Percentiles rank a stretch among this genome's conserved stretches.
Conservation (phyloP, 2,329 filamentous ascomycete genomes). For the Fusarium bulbicola region DNA sequence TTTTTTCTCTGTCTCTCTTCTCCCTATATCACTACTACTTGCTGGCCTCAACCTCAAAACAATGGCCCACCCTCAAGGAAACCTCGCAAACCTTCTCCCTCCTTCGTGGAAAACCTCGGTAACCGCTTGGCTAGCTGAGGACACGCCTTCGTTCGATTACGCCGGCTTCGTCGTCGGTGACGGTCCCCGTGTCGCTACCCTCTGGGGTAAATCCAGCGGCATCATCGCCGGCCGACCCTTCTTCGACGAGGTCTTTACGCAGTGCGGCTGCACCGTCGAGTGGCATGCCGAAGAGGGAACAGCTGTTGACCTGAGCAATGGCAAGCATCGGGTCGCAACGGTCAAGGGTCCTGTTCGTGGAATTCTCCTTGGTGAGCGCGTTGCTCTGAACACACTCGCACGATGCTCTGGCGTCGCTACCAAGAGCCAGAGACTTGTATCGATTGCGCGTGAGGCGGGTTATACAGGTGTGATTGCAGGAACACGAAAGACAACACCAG, state of each 20-base stretch:
- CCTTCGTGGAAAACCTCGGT: constrained; percentile 84
- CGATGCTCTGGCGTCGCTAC: constrained; percentile 92
- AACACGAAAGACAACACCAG: constrained; percentile 95
- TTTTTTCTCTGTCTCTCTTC: neutral
- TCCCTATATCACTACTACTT: neutral
- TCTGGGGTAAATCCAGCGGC: constrained; percentile 77
- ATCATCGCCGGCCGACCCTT: constrained; percentile 93
- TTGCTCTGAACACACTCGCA: constrained; percentile 89
- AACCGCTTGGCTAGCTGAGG: constrained; percentile 89
- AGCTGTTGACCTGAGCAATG: constrained; percentile 66
- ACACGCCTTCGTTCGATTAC: constrained; percentile 96
- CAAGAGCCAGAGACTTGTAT: constrained; percentile 65
- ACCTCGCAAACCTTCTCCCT: constrained; percentile 77
- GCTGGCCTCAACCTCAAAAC: neutral
- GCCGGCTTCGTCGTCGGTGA: constrained; percentile 95
- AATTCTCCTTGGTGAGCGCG: constrained; percentile 89
- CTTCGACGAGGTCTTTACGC: constrained; percentile 90
- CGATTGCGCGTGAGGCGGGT: constrained; percentile 69
- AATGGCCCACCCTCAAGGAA: constrained; percentile 50
- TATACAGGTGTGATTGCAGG: constrained; percentile 89
- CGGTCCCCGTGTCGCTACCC: constrained; percentile 67
- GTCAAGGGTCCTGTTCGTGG: constrained; percentile 83
- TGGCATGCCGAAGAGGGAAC: constrained; percentile 86
- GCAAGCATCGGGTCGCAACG: constrained; percentile 75
- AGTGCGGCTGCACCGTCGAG: constrained; percentile 89